phyloP scores from a whole-genome alignment of 495 filamentous ascomycete species.

The Hypoxylon lenormandii region DNA sequence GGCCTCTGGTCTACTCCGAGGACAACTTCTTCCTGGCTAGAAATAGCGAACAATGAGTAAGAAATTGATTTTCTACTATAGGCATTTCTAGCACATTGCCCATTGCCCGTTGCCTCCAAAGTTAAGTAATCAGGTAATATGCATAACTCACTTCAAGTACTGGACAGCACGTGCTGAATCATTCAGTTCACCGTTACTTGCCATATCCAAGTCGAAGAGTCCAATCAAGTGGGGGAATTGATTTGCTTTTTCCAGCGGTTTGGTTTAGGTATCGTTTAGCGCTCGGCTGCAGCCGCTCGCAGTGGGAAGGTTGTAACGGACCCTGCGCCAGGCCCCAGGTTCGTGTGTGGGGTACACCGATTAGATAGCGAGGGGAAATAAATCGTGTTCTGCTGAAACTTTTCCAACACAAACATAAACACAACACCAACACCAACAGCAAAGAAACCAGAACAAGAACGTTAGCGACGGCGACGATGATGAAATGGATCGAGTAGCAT shows the following conservation, averaged over 20 bases:
- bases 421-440: slow-evolving; percentile 21
- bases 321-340: slow-evolving; percentile 13
- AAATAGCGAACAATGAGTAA: neutral
- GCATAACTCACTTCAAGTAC: slow-evolving; percentile 41
- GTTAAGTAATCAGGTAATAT: too few species aligned
- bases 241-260: slow-evolving; percentile 34
- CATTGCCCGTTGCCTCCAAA: too few species aligned
- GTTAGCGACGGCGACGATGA: neutral
- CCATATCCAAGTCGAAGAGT: slow-evolving; percentile 28
- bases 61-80: too few species aligned
- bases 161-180: slow-evolving; percentile 46
- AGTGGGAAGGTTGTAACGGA: slow-evolving; percentile 21
- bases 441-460: slow-evolving; percentile 1
- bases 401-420: neutral
- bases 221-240: slow-evolving; percentile 26
- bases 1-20: slow-evolving; percentile 32
- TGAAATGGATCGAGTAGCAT: slow-evolving; percentile 2
- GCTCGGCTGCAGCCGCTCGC: slow-evolving; percentile 44
- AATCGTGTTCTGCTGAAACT: slow-evolving; percentile 13
- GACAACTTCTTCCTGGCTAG: slow-evolving; percentile 30
- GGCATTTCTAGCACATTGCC: too few species aligned
- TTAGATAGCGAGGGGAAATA: neutral
- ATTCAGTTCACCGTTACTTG: slow-evolving; percentile 35
- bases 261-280: slow-evolving; percentile 39
- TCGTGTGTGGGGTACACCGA: slow-evolving; percentile 39